Evolutionary conservation across 139 green algal genomes (phyloP).

Genomic region (Trebouxia sp.): DNA sequence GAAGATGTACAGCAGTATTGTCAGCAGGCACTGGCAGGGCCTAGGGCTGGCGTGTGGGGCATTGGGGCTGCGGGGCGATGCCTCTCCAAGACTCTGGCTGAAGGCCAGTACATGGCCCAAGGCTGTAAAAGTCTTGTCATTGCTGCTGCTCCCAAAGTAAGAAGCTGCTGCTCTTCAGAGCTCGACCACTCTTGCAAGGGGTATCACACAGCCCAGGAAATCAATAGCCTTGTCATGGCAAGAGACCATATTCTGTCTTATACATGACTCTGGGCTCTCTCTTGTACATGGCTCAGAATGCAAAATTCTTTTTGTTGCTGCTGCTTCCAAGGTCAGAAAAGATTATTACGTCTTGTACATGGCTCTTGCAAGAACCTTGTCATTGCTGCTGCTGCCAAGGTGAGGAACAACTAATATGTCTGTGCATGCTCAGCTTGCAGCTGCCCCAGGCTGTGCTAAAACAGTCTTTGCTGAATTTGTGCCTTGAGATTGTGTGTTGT

Average conservation of each 20-base stretch:
- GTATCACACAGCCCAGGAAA: no score
- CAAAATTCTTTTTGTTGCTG: slow-evolving; percentile 68
- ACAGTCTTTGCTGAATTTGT: not conserved
- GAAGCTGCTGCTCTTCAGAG: no score
- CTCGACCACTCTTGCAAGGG: no score
- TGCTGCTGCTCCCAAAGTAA: slow-evolving; percentile 68
- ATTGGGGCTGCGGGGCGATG: slow-evolving; percentile 75
- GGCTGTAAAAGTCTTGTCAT: slow-evolving; percentile 68
- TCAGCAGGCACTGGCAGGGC: slow-evolving; percentile 31
- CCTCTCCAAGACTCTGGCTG: slow-evolving; percentile 64
- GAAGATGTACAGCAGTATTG: slow-evolving; percentile 62
- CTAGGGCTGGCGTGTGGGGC: slow-evolving; percentile 47
- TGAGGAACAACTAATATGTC: no score
- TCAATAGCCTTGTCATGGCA: no score
- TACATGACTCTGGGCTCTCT: no score
- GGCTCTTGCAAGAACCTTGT: no score
- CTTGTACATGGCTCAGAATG: no score
- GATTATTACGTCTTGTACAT: no score
- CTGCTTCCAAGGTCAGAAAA: slow-evolving; percentile 73
- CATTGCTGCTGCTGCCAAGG: no score
- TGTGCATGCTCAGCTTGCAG: slow-evolving; percentile 50
- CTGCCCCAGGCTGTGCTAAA: slow-evolving; percentile 12
- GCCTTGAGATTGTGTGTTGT: no score
- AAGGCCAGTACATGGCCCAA: slow-evolving; percentile 31
- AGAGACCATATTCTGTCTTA: no score